Base-by-base conservation (phyloP, 2,329 filamentous ascomycete genomes). In the Trichoderma endophyticum region DNA sequence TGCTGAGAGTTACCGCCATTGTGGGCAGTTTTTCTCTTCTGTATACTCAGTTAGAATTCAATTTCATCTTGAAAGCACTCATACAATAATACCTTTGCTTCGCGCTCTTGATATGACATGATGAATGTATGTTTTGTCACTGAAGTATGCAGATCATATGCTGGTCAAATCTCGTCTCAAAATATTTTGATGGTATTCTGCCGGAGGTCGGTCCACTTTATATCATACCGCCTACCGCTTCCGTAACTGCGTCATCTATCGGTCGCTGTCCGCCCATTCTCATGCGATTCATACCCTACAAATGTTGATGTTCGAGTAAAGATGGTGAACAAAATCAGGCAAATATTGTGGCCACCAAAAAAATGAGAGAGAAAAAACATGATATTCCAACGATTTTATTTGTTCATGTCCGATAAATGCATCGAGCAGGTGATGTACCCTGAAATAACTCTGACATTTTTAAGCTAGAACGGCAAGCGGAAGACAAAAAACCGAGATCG, bases 1-100 rank as follows among this genome's bases (percentile, higher is more conserved):
- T 67, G 60, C n/a, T 69, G 73, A 18, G 30, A 59, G n/a, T 59
- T 48, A 30, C 79, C 82, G 57, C 79, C 82, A 74, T 84, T 82
- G 73, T 83, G 79, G 36, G 81, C 82, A 39, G 83, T 82, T 73
- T 87, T 88, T 70, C 86, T 84, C 78, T 86, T 88, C 87, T 89
- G 71, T 36, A 32, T 14, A 4, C 2, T 1, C 9, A 21, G 18
- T 77, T 30, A 75, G 67, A 18, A 67, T 57, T 15, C 11, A n/a
- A 36, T 6, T 1, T 11, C 26, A 14, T 21, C 15, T 68, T 15
- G 15, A 21, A 26, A 48, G 8, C 4, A 28, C 3, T n/a, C 4
- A 15, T 6, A 5, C 3, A 4, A n/a, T 24, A 15, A 61, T 39
- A 79, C 80, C 76, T 82, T 82, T 51, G 76, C 74, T 15, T 79